Evolutionary conservation across 2,329 filamentous ascomycete genomes (phyloP), one percentile per base, ranked within the genome.

Genomic region (Davidsoniella eucalypti): DNA sequence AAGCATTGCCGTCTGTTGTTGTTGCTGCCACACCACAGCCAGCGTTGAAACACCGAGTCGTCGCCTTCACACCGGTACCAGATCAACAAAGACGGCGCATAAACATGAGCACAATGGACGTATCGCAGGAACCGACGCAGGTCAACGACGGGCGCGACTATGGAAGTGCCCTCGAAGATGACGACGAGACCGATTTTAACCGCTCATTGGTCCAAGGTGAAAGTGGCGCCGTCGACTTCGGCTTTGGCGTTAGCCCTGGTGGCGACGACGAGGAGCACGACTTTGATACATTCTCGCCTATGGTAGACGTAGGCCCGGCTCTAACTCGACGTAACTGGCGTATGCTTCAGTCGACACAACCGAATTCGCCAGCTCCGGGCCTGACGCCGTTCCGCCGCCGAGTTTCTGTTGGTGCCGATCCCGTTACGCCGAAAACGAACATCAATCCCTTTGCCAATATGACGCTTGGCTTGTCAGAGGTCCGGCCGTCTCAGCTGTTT

Each of bases 131-230:
- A 8, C 70, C 70, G 1, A 78, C 75, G 1, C 75, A 78, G 59
- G 64, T 68, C 52, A 78, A 78, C 55, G 67, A 70, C 42, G 72
- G 67, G 44, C 69, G 74, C 37, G 75, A 75, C 60, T 78, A 78
- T 56, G 68, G 69, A 62, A 66, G 55, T 65, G 70, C 61, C 54
- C 63, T 55, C 52, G 54, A 59, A 9, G 53, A 57, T 38, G 56
- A 25, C 40, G 40, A 42, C 14, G 29, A n/a, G 2, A 41, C 14
- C 12, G 53, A 18, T 57, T 57, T 38, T 53, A 55, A 46, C 60
- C 25, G 45, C 59, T 8, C 62, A 53, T 33, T 63, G 54, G 50
- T 65, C 2, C 44, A 45, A 16, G 51, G 51, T 3, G 51, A 47
- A 26, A 39, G 46, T 4, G 44, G 60, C 45, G 58, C 60, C 14